Evolutionary conservation across 345 rosid genomes (phyloP), one percentile per base, ranked within the genome.

Genomic region (Trapa bicornis): DNA sequence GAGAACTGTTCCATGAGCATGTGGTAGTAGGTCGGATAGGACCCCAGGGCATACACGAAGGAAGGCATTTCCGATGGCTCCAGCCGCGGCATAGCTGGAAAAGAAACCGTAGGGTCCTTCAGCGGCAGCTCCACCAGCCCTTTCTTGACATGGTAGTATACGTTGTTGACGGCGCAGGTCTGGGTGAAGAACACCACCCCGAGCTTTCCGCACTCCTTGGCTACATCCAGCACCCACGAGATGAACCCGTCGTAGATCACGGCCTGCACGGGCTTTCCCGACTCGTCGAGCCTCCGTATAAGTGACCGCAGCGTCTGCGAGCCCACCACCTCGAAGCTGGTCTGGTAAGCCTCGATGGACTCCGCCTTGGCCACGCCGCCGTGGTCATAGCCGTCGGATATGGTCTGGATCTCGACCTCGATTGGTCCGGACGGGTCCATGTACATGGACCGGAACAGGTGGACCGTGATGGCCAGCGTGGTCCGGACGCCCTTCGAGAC

Each of bases 371-470:
- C 52, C 1, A 4, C 6, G 9, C 79, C 80, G 0, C 74, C 75
- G 37, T 71, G 67, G 37, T 82, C 80, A 15, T 47, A 75, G 50
- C 85, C 81, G 12, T 82, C 81, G 6, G 86, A 82, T 37, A 79
- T 73, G 29, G 75, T 65, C 37, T 77, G 71, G 11, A 77, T 33
- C 35, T 57, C 45, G 9, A 74, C 67, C 42, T 4, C 29, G 29
- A 0, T 22, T 22, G 29, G 15, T 65, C 4, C 13, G 35, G 35
- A 37, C 8, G 77, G 54, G n/a, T 61, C 39, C 0, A 36, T 14
- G 1, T 69, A 67, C 16, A 73, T 61, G 68, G 70, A 48, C 37
- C 50, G 50, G 64, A 57, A 36, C 17, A 67, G 33, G 71, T 47
- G 61, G 16, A 68, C 22, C 41, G 62, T 39, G 45, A 64, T 10